Percentiles rank a stretch among this genome's conserved stretches.
These are phyloP conservation scores for Apiospora hydei DNA, from an alignment of 2,329 filamentous ascomycete genomes.

Conservation along the genomic window DNA sequence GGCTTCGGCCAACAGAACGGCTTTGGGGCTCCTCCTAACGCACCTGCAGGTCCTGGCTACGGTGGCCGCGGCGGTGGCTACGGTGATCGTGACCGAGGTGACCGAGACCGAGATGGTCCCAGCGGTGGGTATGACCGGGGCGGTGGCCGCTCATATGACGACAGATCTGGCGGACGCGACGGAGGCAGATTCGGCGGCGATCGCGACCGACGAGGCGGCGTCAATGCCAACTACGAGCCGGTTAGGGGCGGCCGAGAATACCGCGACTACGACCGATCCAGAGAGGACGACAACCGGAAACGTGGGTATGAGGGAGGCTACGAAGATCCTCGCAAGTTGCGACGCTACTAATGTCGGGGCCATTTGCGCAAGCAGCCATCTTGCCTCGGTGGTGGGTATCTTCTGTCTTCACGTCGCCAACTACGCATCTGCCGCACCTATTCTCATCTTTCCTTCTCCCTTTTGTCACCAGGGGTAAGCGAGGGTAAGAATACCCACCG, in stretches of 20 bases:
- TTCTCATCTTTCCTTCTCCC: slow-evolving; percentile 45
- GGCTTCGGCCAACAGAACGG: slow-evolving; percentile 53
- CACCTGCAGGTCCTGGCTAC: slow-evolving; percentile 66
- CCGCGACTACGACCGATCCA: slow-evolving; percentile 60
- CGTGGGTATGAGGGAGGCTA: slow-evolving; percentile 79
- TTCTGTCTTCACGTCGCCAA: slow-evolving; percentile 42
- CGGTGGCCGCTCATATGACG: slow-evolving; percentile 64
- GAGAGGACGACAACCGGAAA: slow-evolving; percentile 68
- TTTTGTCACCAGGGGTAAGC: slow-evolving; percentile 46
- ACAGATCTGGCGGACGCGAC: slow-evolving; percentile 62
- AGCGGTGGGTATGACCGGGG: slow-evolving; percentile 64
- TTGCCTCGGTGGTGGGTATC: slow-evolving; percentile 56
- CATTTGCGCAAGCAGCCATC: slow-evolving; percentile 25
- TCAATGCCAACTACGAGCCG: slow-evolving; percentile 85
- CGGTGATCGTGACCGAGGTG: slow-evolving; percentile 55
- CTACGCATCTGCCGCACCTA: slow-evolving; percentile 35
- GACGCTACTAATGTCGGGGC: slow-evolving; percentile 59
- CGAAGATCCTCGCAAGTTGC: slow-evolving; percentile 77
- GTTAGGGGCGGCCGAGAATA: slow-evolving; percentile 72
- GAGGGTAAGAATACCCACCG: slow-evolving; percentile 42
- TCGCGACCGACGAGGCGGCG: slow-evolving; percentile 49
- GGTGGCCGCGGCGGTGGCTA: slow-evolving; percentile 47
- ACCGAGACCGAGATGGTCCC: slow-evolving; percentile 54
- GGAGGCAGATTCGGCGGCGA: slow-evolving; percentile 45
- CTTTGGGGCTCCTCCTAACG: slow-evolving; percentile 62